Percentiles rank a stretch among this genome's conserved stretches.
These are phyloP conservation scores for Heritiera littoralis DNA, from an alignment of 345 rosid species.

Conservation along the genomic window DNA sequence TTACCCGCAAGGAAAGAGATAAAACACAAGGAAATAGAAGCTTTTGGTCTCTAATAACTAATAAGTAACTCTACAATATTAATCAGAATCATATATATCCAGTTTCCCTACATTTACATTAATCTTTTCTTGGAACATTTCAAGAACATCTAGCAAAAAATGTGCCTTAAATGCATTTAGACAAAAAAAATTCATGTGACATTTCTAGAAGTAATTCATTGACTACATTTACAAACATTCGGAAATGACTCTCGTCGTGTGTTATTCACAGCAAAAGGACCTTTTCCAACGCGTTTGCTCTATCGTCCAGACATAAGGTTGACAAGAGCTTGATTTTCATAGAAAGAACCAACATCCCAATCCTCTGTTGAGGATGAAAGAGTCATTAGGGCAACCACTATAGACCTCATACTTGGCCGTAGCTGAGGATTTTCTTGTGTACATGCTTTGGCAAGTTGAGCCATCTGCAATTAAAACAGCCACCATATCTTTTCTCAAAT, in stretches of 20 bases:
- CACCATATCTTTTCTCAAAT: slow-evolving; percentile 11
- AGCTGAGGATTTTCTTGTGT: slow-evolving; percentile 77
- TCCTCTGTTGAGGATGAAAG: slow-evolving; percentile 82
- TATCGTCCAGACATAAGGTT: slow-evolving; percentile 87
- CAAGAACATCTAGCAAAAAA: neutral
- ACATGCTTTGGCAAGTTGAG: slow-evolving; percentile 84
- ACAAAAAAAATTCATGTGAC: neutral
- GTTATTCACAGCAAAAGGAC: neutral
- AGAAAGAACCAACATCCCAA: slow-evolving; percentile 73
- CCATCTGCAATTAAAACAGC: slow-evolving; percentile 58
- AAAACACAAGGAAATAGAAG: neutral
- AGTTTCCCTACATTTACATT: neutral
- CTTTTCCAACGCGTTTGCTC: neutral
- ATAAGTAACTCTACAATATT: neutral
- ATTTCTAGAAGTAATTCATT: neutral
- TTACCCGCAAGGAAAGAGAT: neutral
- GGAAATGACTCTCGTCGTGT: neutral
- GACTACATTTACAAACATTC: neutral
- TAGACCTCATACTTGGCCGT: slow-evolving; percentile 86
- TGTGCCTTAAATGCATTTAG: neutral
- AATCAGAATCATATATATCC: neutral
- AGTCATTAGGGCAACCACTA: slow-evolving; percentile 85
- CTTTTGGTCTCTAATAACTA: neutral
- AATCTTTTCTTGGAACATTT: neutral
- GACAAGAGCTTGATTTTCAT: slow-evolving; percentile 64